A percentile compares a stretch with the other conserved stretches of the same genome.
phyloP scores from a whole-genome alignment of 2,329 filamentous ascomycete species.

The Chaetomiaceae sp. region DNA sequence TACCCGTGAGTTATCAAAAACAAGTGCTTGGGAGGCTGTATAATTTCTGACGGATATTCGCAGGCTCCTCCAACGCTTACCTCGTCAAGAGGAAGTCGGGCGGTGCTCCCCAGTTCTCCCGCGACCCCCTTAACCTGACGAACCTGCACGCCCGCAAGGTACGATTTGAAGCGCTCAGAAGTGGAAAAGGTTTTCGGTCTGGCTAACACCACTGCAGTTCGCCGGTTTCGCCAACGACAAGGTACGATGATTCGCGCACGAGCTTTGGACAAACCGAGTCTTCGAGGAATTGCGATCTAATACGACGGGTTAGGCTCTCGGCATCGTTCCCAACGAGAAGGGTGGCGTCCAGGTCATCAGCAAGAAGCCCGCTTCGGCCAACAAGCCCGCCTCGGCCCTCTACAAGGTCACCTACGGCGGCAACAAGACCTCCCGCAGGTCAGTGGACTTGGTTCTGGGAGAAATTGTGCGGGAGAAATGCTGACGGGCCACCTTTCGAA shows the following conservation, averaged over 20 bases:
- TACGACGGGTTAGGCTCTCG: slow-evolving; percentile 63
- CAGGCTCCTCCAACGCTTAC: slow-evolving; percentile 84
- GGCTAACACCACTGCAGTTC: slow-evolving; percentile 56
- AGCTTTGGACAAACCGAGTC: neutral
- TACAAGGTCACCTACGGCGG: slow-evolving; percentile 65
- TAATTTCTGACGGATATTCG: slow-evolving; percentile 22
- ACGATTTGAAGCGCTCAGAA: slow-evolving; percentile 21
- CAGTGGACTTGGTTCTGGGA: slow-evolving; percentile 37
- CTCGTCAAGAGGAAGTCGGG: slow-evolving; percentile 78
- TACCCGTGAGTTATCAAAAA: slow-evolving; percentile 66
- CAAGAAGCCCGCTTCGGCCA: slow-evolving; percentile 72
- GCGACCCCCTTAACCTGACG: slow-evolving; percentile 86
- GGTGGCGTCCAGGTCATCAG: slow-evolving; percentile 74
- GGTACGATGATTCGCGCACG: slow-evolving; percentile 48
- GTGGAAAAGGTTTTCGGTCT: slow-evolving; percentile 1
- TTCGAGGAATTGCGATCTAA: slow-evolving; percentile 26
- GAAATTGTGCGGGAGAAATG: neutral
- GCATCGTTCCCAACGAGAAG: slow-evolving; percentile 70
- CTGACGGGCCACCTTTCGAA: slow-evolving; percentile 25
- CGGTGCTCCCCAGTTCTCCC: slow-evolving; percentile 83
- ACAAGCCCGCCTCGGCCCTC: slow-evolving; percentile 67
- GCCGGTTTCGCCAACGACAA: slow-evolving; percentile 91
- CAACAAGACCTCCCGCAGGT: slow-evolving; percentile 74
- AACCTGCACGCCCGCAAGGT: slow-evolving; percentile 94
- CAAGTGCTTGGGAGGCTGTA: neutral